Evolutionary conservation across 768 basidiomycete genomes (phyloP), one percentile per base, ranked within the genome.

Genomic region (Lyophyllum decastes): DNA sequence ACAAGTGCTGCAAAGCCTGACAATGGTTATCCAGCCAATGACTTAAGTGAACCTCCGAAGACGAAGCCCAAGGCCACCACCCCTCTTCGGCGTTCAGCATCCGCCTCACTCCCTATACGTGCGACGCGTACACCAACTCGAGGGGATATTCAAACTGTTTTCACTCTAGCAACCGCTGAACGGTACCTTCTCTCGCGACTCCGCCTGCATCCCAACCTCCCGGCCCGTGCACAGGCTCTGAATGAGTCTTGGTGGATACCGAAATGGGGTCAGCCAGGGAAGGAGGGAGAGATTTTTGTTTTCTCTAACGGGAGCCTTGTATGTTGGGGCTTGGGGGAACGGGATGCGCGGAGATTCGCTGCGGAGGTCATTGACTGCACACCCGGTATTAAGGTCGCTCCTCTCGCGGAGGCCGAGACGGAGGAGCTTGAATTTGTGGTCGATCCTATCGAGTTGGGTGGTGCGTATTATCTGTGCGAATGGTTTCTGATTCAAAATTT

Each of bases 381-480:
- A 2, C 70, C 78, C 0, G 80, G 78, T 1, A 82, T 87, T 25
- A 86, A 93, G 68, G 76, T 94, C 9, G 83, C 79, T 3, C 78
- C 83, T 2, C 75, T 95, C 53, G 78, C 70, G 25, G 88, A 88
- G 52, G 76, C 83, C 17, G 94, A 95, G 76, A 90, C 90, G 12
- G 94, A 95, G 66, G 94, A 95, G 64, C 79, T 97, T 49, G 95
- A 97, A 68, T 96, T 95, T 72, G 92, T 95, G 12, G 87, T 89
- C 25, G 95, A 97, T 72, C 91, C 92, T 35, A 88, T 78, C 52
- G 93, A 95, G 94, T 96, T 74, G 68, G 84, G 76, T 68, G 61
- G 63, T 73, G 58, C 68, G 66, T 68, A 52, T 54, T 64, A 43
- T 61, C 25, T 48, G 34, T 41, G 25, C 19, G 41, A 27, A 57